Conservation (phyloP, 2,329 filamentous ascomycete species). For the Colletotrichum sublineola region DNA sequence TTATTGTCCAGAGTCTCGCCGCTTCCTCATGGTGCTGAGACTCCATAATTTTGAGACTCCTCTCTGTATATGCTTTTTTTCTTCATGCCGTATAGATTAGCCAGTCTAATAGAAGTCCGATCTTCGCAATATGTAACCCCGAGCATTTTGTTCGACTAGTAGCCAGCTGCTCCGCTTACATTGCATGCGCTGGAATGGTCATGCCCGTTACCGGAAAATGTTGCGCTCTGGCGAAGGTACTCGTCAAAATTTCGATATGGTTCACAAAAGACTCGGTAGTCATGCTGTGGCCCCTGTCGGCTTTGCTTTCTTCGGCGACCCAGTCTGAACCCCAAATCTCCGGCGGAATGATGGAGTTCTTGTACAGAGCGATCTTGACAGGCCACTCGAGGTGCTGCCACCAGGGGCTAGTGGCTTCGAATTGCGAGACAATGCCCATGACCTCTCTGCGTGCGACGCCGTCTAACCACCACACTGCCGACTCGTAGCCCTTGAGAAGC, state of each 20-base stretch:
- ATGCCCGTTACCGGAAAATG: slow-evolving; percentile 44
- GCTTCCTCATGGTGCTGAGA: slow-evolving; percentile 6
- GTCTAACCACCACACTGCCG: slow-evolving; percentile 75
- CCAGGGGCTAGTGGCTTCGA: slow-evolving; percentile 70
- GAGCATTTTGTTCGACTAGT: slow-evolving; percentile 22
- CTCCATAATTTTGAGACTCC: slow-evolving; percentile 12
- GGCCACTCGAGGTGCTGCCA: slow-evolving; percentile 74
- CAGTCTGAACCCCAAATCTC: slow-evolving; percentile 70
- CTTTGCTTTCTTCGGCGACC: slow-evolving; percentile 57
- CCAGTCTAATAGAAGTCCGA: not conserved
- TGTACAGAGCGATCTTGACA: slow-evolving; percentile 69
- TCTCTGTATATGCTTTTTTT: slow-evolving; percentile 1
- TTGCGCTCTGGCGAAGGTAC: slow-evolving; percentile 53
- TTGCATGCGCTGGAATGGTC: slow-evolving; percentile 36
- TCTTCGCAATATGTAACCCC: slow-evolving; percentile 3
- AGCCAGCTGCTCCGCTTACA: slow-evolving; percentile 39
- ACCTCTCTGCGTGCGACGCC: slow-evolving; percentile 76
- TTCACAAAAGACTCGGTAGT: slow-evolving; percentile 52
- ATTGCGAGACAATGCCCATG: slow-evolving; percentile 71
- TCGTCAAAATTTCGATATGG: slow-evolving; percentile 62
- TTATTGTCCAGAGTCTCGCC: slow-evolving; percentile 15
- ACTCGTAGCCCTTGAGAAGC: slow-evolving; percentile 71
- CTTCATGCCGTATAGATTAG: slow-evolving; percentile 1
- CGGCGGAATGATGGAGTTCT: slow-evolving; percentile 65
- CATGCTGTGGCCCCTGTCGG: slow-evolving; percentile 48